Base-by-base conservation (phyloP, 495 filamentous ascomycete genomes). In the Friedmanniomyces simplex region DNA sequence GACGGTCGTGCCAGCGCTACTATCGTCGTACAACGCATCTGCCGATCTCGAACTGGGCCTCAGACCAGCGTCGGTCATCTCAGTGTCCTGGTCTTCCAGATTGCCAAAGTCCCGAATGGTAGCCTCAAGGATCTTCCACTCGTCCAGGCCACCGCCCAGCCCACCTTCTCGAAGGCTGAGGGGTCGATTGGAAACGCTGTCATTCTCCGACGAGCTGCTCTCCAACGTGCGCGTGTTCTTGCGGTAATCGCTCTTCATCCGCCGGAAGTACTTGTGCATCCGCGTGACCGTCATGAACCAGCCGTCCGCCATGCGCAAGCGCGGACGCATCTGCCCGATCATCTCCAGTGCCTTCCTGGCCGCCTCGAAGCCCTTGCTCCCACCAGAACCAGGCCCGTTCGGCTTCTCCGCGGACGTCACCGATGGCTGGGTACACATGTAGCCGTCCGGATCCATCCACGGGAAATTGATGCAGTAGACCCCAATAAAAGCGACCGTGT, bases 391-490 rank as follows among this genome's bases (percentile, higher is more conserved):
- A 62, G 58, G 13, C 11, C 25, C 26, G 28, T 48, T 20, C 21
- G 55, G 67, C 11, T 69, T 64, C 11, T 61, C 66, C 24, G 63
- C 67, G 5, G 49, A 52, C 2, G 26, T 16, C 46, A 26, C 6
- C 5, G 37, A 5, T 7, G 57, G 25, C 14, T 43, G 54, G 13
- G 59, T 63, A 32, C 74, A 69, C 72, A 91, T 77, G 63, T 82
- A 78, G 16, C 78, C 76, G 21, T 82, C 76, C 0, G 74, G 74
- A 61, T 95, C 89, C 85, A 93, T 90, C 59, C 85, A 82, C 0
- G 84, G 81, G 67, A 91, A 95, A 65, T 85, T 79, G 25, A 76
- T 74, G 11, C 79, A 81, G 65, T 94, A 95, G 11, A 91, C 72
- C 37, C 79, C 82, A 20, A 79, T 67, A 59, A 89, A 87, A 0